Evolutionary conservation across 306 rosid species (phyloP).

Genomic region (Vachellia collinsii): DNA sequence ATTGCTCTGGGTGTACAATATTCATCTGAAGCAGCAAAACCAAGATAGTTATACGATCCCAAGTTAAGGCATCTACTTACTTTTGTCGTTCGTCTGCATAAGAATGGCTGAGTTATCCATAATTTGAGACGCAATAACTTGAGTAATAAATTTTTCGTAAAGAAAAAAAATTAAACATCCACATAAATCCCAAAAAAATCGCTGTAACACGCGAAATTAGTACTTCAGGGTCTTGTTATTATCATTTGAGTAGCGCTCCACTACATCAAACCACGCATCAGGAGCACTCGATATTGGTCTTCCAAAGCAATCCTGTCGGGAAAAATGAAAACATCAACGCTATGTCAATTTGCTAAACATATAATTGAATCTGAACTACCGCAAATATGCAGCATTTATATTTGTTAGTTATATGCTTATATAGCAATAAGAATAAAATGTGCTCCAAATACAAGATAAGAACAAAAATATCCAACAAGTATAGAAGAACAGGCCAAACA

Average conservation of each 20-base stretch:
- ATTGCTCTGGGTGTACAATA: conserved; percentile 79
- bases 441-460: background rate
- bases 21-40: conserved; percentile 79
- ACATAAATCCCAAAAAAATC: conserved; percentile 3
- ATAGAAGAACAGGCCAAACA: background rate
- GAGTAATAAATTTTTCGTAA: background rate
- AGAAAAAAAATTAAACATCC: background rate
- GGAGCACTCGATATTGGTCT: conserved; percentile 97
- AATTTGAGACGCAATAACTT: conserved; percentile 12
- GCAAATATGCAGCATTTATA: background rate
- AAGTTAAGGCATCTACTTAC: conserved; percentile 77
- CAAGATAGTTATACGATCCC: conserved; percentile 95
- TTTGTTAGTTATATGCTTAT: background rate
- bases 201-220: background rate
- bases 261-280: conserved; percentile 98
- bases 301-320: conserved; percentile 88
- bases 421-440: background rate
- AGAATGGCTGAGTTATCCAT: background rate
- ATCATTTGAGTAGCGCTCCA: conserved; percentile 91
- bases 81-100: conserved; percentile 69
- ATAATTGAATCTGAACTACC: background rate
- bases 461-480: background rate
- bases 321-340: conserved; percentile 12
- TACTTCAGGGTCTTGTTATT: conserved; percentile 85
- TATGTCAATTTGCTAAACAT: background rate